Conservation (phyloP, 768 basidiomycete species). For the Boletus reticulatus region DNA sequence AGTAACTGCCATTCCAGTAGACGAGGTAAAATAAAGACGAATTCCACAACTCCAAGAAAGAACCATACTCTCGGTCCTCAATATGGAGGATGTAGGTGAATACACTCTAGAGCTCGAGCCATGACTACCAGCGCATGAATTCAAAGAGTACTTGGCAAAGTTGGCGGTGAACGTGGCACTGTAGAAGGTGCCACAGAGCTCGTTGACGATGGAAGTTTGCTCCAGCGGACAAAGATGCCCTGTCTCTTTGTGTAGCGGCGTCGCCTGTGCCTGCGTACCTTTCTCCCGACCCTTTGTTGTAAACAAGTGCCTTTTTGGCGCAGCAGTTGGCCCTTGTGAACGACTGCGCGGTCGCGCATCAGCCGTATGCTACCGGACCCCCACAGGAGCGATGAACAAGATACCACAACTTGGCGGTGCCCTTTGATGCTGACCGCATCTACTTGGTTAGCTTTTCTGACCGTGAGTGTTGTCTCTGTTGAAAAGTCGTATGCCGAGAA, state of each 20-base stretch:
- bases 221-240: conserved; percentile 1
- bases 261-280: not conserved
- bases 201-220: not conserved
- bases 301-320: conserved; percentile 9
- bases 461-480: not conserved
- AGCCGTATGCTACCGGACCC: no score
- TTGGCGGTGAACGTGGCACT: not conserved
- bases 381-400: conserved; percentile 11
- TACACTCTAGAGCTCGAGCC: not conserved
- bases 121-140: not conserved
- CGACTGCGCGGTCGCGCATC: conserved; percentile 3
- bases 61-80: conserved; percentile 23
- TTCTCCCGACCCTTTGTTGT: conserved; percentile 13
- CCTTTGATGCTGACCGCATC: not conserved
- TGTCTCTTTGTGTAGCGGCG: not conserved
- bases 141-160: not conserved
- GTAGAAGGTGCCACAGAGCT: not conserved
- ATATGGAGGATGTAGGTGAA: not conserved
- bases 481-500: no score
- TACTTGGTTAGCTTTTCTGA: not conserved
- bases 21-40: no score
- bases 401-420: not conserved
- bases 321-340: not conserved
- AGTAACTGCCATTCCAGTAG: no score
- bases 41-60: conserved; percentile 19